Conservation (phyloP, 2,329 filamentous ascomycete genomes). For the Aureobasidium vineae region DNA sequence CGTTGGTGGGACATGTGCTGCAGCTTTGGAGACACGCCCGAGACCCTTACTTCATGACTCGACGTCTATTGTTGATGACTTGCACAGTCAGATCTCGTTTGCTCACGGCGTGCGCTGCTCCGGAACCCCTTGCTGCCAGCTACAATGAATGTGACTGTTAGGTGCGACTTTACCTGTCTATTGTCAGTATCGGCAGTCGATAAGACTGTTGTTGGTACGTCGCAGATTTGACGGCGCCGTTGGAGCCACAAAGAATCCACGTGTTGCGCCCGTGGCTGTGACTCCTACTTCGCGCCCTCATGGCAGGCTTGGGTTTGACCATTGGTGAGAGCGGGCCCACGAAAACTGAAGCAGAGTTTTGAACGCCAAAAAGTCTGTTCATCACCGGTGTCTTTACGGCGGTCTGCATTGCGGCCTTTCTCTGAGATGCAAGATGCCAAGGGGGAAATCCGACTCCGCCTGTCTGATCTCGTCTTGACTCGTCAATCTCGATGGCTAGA, state of each 20-base stretch:
- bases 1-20: neutral
- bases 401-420: constrained; percentile 6
- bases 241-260: constrained; percentile 16
- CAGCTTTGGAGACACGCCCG: neutral
- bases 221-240: constrained; percentile 11
- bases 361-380: constrained; percentile 18
- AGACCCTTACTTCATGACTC: constrained; percentile 17
- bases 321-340: constrained; percentile 12
- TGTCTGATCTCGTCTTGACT: constrained; percentile 12
- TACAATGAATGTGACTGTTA: constrained; percentile 1
- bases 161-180: neutral
- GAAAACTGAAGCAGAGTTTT: constrained; percentile 14
- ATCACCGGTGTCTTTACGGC: constrained; percentile 15
- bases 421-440: neutral
- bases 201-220: constrained; percentile 20
- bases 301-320: constrained; percentile 3
- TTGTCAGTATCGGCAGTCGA: constrained; percentile 20
- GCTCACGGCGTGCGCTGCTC: neutral
- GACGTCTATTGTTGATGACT: constrained; percentile 1
- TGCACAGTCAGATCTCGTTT: constrained; percentile 6
- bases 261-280: constrained; percentile 18
- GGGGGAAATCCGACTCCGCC: neutral
- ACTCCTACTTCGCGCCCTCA: constrained; percentile 12
- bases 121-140: neutral
- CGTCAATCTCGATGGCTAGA: neutral